Base-by-base conservation (phyloP, 2,329 filamentous ascomycete species). In the Pleoardoris graminearum region DNA sequence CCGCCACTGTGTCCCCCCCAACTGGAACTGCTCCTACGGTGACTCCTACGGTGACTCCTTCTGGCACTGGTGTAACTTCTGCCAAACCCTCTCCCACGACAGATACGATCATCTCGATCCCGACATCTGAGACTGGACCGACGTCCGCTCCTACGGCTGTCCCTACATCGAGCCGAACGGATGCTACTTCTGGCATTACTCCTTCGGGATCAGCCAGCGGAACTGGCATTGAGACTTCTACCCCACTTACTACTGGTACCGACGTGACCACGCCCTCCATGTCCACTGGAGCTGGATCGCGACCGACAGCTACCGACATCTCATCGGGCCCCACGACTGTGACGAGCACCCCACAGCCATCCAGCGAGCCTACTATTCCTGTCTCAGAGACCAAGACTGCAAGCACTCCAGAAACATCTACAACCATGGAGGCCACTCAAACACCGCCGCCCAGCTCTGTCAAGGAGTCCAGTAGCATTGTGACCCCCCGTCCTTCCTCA, bases 401-500 rank as follows among this genome's bases (percentile, higher is more conserved):
- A 12, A 37, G 23, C 29, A 5, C 8, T 14, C 25, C 17, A 8
- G 7, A 32, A 30, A 11, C 16, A 4, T 43, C 42, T 1, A 35
- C 17, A 4, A 45, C 19, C 29, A 22, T 25, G 14, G 17, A 27
- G 30, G 11, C 14, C 3, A 22, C 42, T 5, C 22, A 44, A 7
- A 50, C 45, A 23, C 41, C 59, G 10, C 46, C 52, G 1, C 45
- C 57, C 11, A 55, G 27, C 19, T 43, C 53, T 3, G 35, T 45
- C 12, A 58, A 58, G 3, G 50, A 57, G 14, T 55, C 59, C 2
- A 55, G 27, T 61, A 7, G 51, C 61, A 6, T 59, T 57, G 21
- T 46, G 12, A 59, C 50, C 16, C 55, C 66, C 12, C 58, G 60
- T 2, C 61, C 65, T 8, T 58, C 60, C 7, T 58, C 60, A 50